Base-by-base conservation (phyloP, 2,329 filamentous ascomycete species). In the Xenosphaeropsis pyriputrescens region DNA sequence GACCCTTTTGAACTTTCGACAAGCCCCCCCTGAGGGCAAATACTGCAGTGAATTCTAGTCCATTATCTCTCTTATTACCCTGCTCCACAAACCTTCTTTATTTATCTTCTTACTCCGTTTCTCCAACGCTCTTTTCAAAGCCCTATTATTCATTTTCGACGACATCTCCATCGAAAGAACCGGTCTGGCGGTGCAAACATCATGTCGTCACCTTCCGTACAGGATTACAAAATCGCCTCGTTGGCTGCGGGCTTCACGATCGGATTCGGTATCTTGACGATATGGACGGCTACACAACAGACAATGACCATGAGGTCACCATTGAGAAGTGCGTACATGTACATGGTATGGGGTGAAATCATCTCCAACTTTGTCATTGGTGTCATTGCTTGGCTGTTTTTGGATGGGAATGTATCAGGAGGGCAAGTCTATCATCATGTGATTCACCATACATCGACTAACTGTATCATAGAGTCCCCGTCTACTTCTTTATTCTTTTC, bases 341-440 rank as follows among this genome's bases (percentile, higher is more conserved):
- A 50, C 36, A 47, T 64, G 61, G 46, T 66, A 3, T 66, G 63
- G 63, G 54, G 56, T 12, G 62, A 65, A 36, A 56, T 63, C 7
- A 9, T 54, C 1, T 58, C 56, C 14, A 62, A 59, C 32, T 26
- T 61, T 2, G 41, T 44, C n/a, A 59, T 64, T 33, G 54, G 52
- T 5, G 46, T 63, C 14, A 38, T 62, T 5, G 57, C 49, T 1
- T 65, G 57, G 51, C 42, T 64, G 2, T 59, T 57, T 36, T 42
- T 65, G 0, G 48, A 57, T 29, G 55, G 51, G 0, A 41, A 52
- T 5, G 41, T 65, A 5, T 37, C 36, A 4, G 30, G 46, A 32
- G 57, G 53, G 42, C 55, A 37, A 32, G 38, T 36, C 31, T 39
- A 19, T 34, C 33, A n/a, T 15, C 14, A 31, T 22, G 32, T 37